phyloP scores from a whole-genome alignment of 2,329 filamentous ascomycete genomes.

The Laburnicola sp. region DNA sequence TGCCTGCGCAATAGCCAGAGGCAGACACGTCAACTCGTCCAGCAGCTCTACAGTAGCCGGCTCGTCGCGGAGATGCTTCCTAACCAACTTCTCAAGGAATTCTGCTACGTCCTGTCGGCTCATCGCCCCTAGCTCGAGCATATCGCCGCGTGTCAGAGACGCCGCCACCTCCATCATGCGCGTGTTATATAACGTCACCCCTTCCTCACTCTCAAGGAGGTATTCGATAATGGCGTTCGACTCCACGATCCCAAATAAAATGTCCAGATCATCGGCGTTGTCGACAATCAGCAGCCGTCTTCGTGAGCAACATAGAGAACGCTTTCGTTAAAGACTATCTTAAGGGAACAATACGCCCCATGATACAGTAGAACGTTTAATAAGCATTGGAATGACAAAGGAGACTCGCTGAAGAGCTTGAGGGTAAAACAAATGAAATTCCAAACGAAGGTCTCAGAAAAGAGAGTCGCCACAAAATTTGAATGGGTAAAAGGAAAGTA shows the following conservation, averaged over 20 bases:
- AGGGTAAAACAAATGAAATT: too few relatives aligned
- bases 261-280: conserved; percentile 12
- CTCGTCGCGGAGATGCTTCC: conserved; percentile 4
- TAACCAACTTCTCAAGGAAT: conserved; percentile 13
- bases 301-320: neutral
- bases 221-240: conserved; percentile 14
- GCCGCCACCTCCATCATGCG: conserved; percentile 12
- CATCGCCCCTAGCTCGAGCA: conserved; percentile 14
- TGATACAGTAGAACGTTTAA: too few relatives aligned
- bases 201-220: conserved; percentile 11
- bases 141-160: conserved; percentile 12
- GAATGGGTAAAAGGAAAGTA: too few relatives aligned
- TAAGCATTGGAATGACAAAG: too few relatives aligned
- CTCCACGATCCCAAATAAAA: conserved; percentile 9
- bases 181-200: conserved; percentile 13
- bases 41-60: conserved; percentile 7
- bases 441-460: too few relatives aligned
- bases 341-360: too few relatives aligned
- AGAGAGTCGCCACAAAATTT: too few relatives aligned
- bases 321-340: too few relatives aligned
- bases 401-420: too few relatives aligned
- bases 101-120: conserved; percentile 7
- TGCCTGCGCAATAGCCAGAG: conserved; percentile 22
- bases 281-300: conserved; percentile 15
- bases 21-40: conserved; percentile 44